phyloP scores from a whole-genome alignment of 1,284 basidiomycete species.

The Waitea zeae region DNA sequence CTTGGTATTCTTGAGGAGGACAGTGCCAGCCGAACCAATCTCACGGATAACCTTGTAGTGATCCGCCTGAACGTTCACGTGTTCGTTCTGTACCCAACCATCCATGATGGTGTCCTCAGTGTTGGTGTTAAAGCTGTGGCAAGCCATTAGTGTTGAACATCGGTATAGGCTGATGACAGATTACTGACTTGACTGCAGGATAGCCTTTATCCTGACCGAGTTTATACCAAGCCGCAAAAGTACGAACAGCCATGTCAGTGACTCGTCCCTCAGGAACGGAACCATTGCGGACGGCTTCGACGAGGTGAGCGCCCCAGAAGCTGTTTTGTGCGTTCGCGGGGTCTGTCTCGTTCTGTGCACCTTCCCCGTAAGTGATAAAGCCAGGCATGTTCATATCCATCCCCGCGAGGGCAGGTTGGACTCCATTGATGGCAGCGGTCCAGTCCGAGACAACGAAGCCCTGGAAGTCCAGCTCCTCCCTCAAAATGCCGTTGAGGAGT shows the following conservation, averaged over 20 bases:
- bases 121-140: too few relatives aligned
- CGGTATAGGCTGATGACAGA: too few relatives aligned
- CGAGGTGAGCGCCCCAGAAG: slow-evolving; percentile 15
- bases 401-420: slow-evolving; percentile 7
- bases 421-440: slow-evolving; percentile 8
- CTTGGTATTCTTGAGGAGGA: slow-evolving; percentile 45
- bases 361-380: slow-evolving; percentile 6
- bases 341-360: neutral
- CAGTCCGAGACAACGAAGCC: slow-evolving; percentile 14
- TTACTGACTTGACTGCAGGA: slow-evolving; percentile 24
- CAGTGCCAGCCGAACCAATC: slow-evolving; percentile 37
- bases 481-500: slow-evolving; percentile 30
- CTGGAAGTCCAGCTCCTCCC: slow-evolving; percentile 21
- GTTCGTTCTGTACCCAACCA: neutral
- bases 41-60: slow-evolving; percentile 31
- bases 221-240: slow-evolving; percentile 28
- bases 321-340: slow-evolving; percentile 7
- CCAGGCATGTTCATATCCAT: slow-evolving; percentile 14
- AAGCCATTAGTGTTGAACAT: too few relatives aligned
- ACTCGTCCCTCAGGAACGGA: slow-evolving; percentile 19
- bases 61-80: slow-evolving; percentile 19
- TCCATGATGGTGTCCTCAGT: too few relatives aligned
- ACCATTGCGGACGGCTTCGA: slow-evolving; percentile 23
- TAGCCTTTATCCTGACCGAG: slow-evolving; percentile 41
- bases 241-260: slow-evolving; percentile 15